These are phyloP conservation scores for Fusarium sp. DNA, from an alignment of 2,329 filamentous ascomycete genomes.

Conservation along the genomic window DNA sequence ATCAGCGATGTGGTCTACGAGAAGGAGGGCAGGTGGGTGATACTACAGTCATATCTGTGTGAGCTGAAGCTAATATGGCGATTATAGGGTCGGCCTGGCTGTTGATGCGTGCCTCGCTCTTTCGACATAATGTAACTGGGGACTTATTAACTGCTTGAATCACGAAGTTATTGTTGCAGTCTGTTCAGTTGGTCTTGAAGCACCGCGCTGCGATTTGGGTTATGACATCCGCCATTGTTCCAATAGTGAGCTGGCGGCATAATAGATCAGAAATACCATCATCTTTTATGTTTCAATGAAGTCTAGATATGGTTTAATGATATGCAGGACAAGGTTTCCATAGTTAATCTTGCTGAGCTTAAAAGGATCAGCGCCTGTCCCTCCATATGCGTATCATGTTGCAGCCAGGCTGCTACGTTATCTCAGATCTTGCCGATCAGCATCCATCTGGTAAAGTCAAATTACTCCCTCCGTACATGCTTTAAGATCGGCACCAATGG, in stretches of 20 bases:
- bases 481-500: constrained; percentile 2
- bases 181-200: neutral
- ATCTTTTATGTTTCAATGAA: constrained; percentile 9
- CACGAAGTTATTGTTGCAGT: neutral
- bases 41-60: neutral
- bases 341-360: neutral
- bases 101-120: constrained; percentile 87
- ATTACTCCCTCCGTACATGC: too few species aligned
- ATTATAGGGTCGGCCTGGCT: constrained; percentile 79
- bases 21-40: constrained; percentile 89
- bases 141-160: neutral
- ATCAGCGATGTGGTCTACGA: constrained; percentile 97
- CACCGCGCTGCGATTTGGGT: constrained; percentile 7
- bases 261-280: constrained; percentile 38
- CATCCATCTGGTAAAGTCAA: constrained; percentile 5
- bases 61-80: constrained; percentile 10
- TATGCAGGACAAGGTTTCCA: neutral
- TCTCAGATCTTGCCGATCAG: constrained; percentile 10
- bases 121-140: constrained; percentile 55
- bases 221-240: constrained; percentile 9
- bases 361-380: neutral
- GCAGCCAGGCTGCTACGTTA: neutral
- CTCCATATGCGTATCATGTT: constrained; percentile 1
- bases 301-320: neutral
- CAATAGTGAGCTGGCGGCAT: constrained; percentile 4